Percentiles rank a stretch among this genome's conserved stretches.
Conservation (phyloP, 2,329 filamentous ascomycete genomes). For the Chrysosphaeria jannelii region DNA sequence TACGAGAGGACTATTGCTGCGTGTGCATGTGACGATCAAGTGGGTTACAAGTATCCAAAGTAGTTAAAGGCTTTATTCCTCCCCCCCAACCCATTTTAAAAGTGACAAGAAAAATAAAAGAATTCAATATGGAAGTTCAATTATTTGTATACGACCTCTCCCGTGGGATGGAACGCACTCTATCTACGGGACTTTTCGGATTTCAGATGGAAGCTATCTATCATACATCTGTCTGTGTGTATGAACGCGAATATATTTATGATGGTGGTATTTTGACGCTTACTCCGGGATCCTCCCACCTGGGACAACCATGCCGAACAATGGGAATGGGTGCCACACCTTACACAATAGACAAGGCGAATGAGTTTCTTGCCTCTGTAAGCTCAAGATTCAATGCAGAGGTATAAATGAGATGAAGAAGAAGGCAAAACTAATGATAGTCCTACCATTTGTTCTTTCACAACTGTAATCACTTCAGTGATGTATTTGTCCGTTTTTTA, state of each 20-base stretch:
- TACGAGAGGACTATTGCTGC: too few species aligned
- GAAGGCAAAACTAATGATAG: slow-evolving; percentile 15
- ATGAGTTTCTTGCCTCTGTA: slow-evolving; percentile 67
- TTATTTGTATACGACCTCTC: slow-evolving; percentile 59
- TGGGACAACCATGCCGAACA: slow-evolving; percentile 54
- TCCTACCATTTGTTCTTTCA: slow-evolving; percentile 72
- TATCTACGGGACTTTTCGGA: slow-evolving; percentile 21
- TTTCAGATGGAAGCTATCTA: slow-evolving; percentile 70
- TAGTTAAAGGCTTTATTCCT: too few species aligned
- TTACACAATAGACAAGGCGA: slow-evolving; percentile 49
- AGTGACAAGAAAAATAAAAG: too few species aligned
- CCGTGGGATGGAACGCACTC: slow-evolving; percentile 20
- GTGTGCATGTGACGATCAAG: too few species aligned
- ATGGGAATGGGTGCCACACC: slow-evolving; percentile 47
- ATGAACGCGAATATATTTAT: slow-evolving; percentile 69
- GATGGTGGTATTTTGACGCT: slow-evolving; percentile 68
- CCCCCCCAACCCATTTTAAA: too few species aligned
- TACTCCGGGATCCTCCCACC: slow-evolving; percentile 52
- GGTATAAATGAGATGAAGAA: too few species aligned
- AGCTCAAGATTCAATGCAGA: slow-evolving; percentile 56
- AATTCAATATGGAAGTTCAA: slow-evolving; percentile 61
- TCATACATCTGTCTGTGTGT: slow-evolving; percentile 69
- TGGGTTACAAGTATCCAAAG: too few species aligned
- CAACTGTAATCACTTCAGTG: slow-evolving; percentile 96
- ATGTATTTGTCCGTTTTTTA: slow-evolving; percentile 72